phyloP scores from a whole-genome alignment of 192 early-diverging fungal genomes.

The Backusella liffmaniae region DNA sequence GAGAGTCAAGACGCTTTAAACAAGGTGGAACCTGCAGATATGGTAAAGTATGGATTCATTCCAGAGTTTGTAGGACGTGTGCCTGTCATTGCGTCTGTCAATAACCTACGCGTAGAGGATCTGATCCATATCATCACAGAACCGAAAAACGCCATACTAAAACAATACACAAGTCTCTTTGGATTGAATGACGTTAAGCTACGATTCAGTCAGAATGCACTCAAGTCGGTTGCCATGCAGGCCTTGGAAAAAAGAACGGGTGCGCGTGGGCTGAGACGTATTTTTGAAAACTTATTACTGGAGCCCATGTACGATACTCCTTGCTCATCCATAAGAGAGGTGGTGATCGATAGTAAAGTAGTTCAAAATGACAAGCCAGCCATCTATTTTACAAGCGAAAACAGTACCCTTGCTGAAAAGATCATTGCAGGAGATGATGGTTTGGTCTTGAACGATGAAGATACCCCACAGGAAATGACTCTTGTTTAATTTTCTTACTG shows the following conservation, averaged over 20 bases:
- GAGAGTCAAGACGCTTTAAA: conserved; percentile 22
- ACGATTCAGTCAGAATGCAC: conserved; percentile 67
- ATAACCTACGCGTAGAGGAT: conserved; percentile 62
- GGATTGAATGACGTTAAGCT: conserved; percentile 59
- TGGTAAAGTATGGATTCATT: conserved; percentile 85
- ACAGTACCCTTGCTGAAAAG: conserved; percentile 15
- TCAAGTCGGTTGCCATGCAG: conserved; percentile 68
- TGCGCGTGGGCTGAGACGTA: conserved; percentile 83
- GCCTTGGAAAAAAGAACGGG: conserved; percentile 84
- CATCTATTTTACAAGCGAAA: conserved; percentile 54
- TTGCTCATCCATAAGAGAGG: conserved; percentile 65
- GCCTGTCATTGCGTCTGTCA: conserved; percentile 81
- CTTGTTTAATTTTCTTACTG: conserved; percentile 5
- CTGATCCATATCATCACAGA: conserved; percentile 75
- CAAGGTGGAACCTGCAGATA: conserved; percentile 48
- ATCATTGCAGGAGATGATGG: conserved; percentile 19
- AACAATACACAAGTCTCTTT: conserved; percentile 80
- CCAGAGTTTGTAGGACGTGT: conserved; percentile 90
- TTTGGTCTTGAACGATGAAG: background rate
- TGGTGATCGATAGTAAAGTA: conserved; percentile 71
- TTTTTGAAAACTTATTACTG: conserved; percentile 74
- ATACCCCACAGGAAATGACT: conserved; percentile 25
- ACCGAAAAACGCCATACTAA: conserved; percentile 78
- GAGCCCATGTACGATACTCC: conserved; percentile 84
- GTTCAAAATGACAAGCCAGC: conserved; percentile 60